These are phyloP conservation scores for Alternaria brassicae DNA, from an alignment of 2,329 filamentous ascomycete genomes.

Conservation along the genomic window DNA sequence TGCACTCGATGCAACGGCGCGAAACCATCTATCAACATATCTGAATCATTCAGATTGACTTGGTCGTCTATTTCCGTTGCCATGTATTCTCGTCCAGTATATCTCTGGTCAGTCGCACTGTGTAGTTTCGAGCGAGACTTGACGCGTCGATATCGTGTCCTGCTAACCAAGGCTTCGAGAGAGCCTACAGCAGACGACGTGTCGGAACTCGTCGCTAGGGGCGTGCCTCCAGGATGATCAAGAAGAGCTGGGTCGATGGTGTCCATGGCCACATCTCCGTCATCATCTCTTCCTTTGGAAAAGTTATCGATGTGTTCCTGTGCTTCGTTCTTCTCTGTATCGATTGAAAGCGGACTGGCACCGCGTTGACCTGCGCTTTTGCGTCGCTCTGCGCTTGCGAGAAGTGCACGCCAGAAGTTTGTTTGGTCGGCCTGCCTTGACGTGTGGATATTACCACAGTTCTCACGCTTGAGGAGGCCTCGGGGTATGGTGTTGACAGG, in stretches of 20 bases:
- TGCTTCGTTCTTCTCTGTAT: background rate
- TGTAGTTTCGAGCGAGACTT: background rate
- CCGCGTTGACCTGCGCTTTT: constrained; percentile 16
- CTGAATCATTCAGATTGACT: constrained; percentile 5
- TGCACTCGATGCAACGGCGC: constrained; percentile 27
- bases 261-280: constrained; percentile 14
- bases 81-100: background rate
- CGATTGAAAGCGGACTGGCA: constrained; percentile 27
- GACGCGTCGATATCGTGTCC: constrained; percentile 8
- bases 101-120: background rate
- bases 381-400: constrained; percentile 37
- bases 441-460: constrained; percentile 6
- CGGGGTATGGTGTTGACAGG: constrained; percentile 16
- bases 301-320: background rate
- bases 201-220: background rate
- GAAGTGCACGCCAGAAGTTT: constrained; percentile 35
- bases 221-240: background rate
- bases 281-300: background rate
- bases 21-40: constrained; percentile 12
- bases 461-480: constrained; percentile 24
- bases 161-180: constrained; percentile 6
- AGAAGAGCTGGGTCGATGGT: background rate
- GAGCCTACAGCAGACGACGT: constrained; percentile 1
- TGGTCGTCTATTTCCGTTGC: constrained; percentile 2
- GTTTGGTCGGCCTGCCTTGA: constrained; percentile 20